phyloP scores from a whole-genome alignment of 2,329 filamentous ascomycete genomes.

The Tolypocladium guangdongense region DNA sequence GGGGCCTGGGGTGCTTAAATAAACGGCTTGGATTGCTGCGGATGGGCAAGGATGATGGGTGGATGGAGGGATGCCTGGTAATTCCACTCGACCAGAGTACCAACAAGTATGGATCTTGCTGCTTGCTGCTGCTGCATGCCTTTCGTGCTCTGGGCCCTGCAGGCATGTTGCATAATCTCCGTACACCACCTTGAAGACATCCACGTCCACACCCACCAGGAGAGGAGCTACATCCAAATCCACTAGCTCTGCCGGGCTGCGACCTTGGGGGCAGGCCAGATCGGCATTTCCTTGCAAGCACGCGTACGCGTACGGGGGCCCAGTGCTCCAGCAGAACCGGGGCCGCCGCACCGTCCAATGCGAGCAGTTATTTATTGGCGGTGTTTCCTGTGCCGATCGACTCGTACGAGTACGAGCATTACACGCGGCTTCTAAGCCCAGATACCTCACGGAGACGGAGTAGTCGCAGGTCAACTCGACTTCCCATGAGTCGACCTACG shows the following conservation, averaged over 20 bases:
- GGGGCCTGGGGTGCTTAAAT: not conserved
- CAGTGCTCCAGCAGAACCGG: no score
- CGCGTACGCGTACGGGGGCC: no score
- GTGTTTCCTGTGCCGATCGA: not conserved
- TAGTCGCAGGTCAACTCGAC: no score
- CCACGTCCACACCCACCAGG: not conserved
- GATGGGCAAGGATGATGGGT: not conserved
- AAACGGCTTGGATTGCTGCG: not conserved
- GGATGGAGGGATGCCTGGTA: not conserved
- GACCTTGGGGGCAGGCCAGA: not conserved
- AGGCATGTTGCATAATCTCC: not conserved
- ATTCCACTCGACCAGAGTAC: no score
- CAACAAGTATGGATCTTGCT: no score
- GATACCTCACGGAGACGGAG: no score
- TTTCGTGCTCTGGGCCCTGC: no score
- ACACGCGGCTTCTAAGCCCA: no score
- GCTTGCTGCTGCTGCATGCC: not conserved
- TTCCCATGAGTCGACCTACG: no score
- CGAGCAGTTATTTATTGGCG: not conserved
- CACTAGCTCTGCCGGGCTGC: not conserved
- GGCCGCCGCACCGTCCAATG: no score
- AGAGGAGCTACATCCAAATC: not conserved
- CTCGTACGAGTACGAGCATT: no score
- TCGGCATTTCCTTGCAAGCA: no score
- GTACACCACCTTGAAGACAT: not conserved